These are phyloP conservation scores for Irpex sp. DNA, from an alignment of 1,284 basidiomycete genomes.

Conservation along the genomic window DNA sequence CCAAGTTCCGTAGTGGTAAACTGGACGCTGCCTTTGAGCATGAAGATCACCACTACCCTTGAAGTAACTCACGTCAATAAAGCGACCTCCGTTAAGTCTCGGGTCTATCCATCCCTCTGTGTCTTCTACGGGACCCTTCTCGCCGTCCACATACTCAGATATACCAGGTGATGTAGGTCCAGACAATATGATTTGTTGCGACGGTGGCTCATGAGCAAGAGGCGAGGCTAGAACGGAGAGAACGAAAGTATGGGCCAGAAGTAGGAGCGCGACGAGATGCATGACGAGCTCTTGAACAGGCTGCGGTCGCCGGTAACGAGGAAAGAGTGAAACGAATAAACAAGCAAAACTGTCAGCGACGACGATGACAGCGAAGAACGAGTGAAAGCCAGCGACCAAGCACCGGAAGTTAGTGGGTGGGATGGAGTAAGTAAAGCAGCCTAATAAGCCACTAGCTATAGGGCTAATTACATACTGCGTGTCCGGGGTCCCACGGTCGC, in stretches of 20 bases:
- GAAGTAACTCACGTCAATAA: constrained; percentile 60
- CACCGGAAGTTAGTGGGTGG: too few relatives aligned
- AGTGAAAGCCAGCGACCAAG: too few relatives aligned
- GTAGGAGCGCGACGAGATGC: constrained; percentile 1
- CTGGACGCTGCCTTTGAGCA: constrained; percentile 31
- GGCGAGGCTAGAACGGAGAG: constrained; percentile 11
- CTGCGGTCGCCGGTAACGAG: too few relatives aligned
- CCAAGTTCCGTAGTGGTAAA: constrained; percentile 50
- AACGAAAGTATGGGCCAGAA: constrained; percentile 4
- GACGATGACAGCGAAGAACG: too few relatives aligned
- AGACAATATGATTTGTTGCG: constrained; percentile 8
- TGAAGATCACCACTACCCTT: background rate
- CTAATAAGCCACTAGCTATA: too few relatives aligned
- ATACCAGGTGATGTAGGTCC: background rate
- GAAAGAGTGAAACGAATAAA: too few relatives aligned
- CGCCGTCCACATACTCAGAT: constrained; percentile 25
- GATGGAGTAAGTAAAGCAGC: too few relatives aligned
- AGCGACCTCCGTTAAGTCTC: constrained; percentile 59
- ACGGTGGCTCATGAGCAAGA: background rate
- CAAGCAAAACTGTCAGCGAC: too few relatives aligned
- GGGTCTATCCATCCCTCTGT: constrained; percentile 67
- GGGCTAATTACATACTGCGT: too few relatives aligned
- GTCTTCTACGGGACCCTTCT: constrained; percentile 23
- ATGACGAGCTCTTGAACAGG: background rate
- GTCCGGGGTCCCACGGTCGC: too few relatives aligned